A percentile compares a stretch with the other conserved stretches of the same genome.
phyloP scores from a whole-genome alignment of 176 grass and related monocot genomes.

The Hyparrhenia diplandra region DNA sequence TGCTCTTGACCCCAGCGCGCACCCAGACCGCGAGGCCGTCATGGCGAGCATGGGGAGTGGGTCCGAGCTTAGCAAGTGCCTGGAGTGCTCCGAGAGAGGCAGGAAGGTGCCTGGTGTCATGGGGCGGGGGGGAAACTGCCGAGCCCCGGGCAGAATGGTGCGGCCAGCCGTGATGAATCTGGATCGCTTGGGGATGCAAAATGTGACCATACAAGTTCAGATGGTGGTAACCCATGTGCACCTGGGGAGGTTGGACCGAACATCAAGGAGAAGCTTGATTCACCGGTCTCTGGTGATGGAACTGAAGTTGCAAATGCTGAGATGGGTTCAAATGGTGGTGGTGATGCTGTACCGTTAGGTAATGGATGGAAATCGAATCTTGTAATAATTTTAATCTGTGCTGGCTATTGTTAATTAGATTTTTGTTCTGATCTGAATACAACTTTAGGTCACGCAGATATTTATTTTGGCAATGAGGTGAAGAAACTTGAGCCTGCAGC shows the following conservation, averaged over 20 bases:
- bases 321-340: not conserved
- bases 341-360: not conserved
- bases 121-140: conserved; percentile 38
- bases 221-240: not conserved
- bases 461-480: conserved; percentile 4
- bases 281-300: not conserved
- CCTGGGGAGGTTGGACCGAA: conserved; percentile 21
- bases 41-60: conserved; percentile 73
- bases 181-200: conserved; percentile 11
- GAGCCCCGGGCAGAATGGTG: conserved; percentile 9
- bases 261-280: conserved; percentile 2
- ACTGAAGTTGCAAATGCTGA: not conserved
- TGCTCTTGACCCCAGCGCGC: conserved; percentile 68
- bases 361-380: not conserved
- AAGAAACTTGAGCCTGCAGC: not conserved
- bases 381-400: not conserved
- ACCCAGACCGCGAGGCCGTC: conserved; percentile 83
- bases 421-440: conserved; percentile 5
- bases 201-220: not conserved
- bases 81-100: conserved; percentile 90
- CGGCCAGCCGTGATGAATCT: not conserved
- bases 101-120: conserved; percentile 75
- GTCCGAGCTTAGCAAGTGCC: conserved; percentile 62
- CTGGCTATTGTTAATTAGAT: not conserved
- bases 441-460: conserved; percentile 5